These are phyloP conservation scores for Pichia californica DNA, from an alignment of 805 yeast genomes.

Conservation along the genomic window DNA sequence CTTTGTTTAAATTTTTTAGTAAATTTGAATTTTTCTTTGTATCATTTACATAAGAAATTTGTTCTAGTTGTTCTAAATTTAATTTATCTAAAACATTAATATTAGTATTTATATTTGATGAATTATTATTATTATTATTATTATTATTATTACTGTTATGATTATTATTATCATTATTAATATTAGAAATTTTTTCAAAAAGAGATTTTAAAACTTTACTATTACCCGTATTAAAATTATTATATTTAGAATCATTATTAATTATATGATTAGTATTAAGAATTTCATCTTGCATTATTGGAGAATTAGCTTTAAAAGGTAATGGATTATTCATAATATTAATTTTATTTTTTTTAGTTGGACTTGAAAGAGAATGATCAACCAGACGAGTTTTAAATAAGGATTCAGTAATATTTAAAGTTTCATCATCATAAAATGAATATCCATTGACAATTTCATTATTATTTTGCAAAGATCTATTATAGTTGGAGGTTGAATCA, in stretches of 20 bases:
- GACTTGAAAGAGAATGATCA: background rate
- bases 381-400: conserved; percentile 9
- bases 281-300: conserved; percentile 12
- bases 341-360: background rate
- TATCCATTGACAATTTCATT: conserved; percentile 23
- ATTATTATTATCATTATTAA: background rate
- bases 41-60: background rate
- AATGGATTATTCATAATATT: background rate
- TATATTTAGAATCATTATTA: background rate
- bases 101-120: background rate
- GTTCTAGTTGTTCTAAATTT: conserved; percentile 8
- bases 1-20: no score
- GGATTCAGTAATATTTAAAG: conserved; percentile 9
- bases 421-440: conserved; percentile 30
- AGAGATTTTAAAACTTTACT: background rate
- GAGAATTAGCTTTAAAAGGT: conserved; percentile 14
- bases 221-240: background rate
- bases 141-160: no score
- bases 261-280: background rate
- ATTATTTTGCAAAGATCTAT: no score
- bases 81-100: conserved; percentile 3
- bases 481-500: background rate
- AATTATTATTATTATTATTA: no score
- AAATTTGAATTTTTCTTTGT: no score
- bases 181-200: conserved; percentile 4